Base-by-base conservation (phyloP, 148 eudicot genomes). In the Chenopodium suecicum region DNA sequence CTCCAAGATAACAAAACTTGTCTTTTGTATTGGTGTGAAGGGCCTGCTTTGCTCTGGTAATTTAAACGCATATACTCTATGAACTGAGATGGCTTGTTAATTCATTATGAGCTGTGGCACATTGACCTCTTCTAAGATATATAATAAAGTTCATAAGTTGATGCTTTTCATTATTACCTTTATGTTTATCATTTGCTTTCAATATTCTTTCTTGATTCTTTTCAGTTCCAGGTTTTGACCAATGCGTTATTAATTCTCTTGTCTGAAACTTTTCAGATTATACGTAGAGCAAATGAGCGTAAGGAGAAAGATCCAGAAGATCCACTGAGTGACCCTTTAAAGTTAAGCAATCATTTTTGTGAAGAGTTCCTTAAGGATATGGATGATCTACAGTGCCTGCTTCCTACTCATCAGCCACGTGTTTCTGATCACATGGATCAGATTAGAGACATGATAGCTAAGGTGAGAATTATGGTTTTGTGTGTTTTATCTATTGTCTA, bases 351-450 rank as follows among this genome's bases (percentile, higher is more conserved):
- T 63, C 77, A 88, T 29, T 95, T 81, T 84, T 92, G 99, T 82
- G 60, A 88, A 71, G 99, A 92, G 82, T 95, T 90, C 81, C 88
- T 90, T 23, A 75, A 31, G 50, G 99, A 95, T 79, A 91, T 95
- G 98, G 87, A 77, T 73, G 94, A 94, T 90, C 91, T 95, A 82
- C 92, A 93, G 84, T 95, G 99, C 92, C 87, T 95, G 79, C 85
- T 64, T 66, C 99, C 99, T 48, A 88, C 91, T 3, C 79, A 84
- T 68, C 89, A 95, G 87, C 99, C 99, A 66, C 93, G 94, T 58
- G 99, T 95, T 80, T 90, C 99, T 88, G 94, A 88, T 41, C 93
- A 94, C 83, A 92, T 95, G 87, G 91, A 90, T 69, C 88, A 91
- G 79, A 95, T 95, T 74, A 91, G 82, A 84, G 89, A 90, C 60